Conservation (phyloP, 106 monocot species). For the Chionographis japonica region DNA sequence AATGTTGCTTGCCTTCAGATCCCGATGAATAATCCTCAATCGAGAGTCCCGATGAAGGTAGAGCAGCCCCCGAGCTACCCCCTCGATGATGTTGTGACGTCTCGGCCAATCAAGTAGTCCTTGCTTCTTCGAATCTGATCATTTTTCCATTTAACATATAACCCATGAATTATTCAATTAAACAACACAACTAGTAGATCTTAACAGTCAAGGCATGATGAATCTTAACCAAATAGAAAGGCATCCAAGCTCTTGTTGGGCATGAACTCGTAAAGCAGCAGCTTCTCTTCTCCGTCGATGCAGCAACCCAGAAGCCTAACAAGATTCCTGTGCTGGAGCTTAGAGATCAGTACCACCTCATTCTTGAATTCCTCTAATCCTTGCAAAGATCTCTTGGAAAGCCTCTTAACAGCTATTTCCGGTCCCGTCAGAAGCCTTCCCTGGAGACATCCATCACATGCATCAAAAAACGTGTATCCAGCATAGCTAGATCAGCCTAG, state of each 20-base stretch:
- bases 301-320: constrained; percentile 8
- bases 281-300: constrained; percentile 1
- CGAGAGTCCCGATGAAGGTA: constrained; percentile 12
- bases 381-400: constrained; percentile 1
- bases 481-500: neutral
- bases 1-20: constrained; percentile 9
- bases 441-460: neutral
- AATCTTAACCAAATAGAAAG: neutral
- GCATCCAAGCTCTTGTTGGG: constrained; percentile 5
- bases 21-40: constrained; percentile 10
- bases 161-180: neutral
- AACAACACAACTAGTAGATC: neutral
- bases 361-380: neutral
- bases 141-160: neutral
- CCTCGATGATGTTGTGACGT: constrained; percentile 7
- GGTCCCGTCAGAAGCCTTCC: neutral
- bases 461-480: neutral
- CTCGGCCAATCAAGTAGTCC: neutral
- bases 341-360: constrained; percentile 4
- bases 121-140: neutral
- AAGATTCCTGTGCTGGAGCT: constrained; percentile 3
- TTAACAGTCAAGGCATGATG: neutral
- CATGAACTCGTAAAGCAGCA: constrained; percentile 8
- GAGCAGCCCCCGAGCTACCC: constrained; percentile 8
- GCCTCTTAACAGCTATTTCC: constrained; percentile 1